Evolutionary conservation across 2,329 filamentous ascomycete genomes (phyloP).

Genomic region (Aspergillus ustus): DNA sequence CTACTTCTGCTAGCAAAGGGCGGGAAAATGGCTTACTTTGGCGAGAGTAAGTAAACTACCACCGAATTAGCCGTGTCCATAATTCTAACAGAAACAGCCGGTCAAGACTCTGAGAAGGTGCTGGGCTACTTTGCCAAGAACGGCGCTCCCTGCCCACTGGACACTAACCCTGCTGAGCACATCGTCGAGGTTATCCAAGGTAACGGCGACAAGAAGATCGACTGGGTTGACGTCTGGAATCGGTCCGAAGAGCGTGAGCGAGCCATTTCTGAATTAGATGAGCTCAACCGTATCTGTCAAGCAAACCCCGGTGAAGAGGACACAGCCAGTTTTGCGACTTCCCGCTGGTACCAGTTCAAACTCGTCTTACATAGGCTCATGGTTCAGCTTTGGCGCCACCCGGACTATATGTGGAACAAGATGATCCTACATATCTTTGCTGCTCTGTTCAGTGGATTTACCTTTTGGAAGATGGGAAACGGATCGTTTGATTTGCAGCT

Average conservation of each 20-base stretch:
- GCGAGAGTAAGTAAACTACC: conserved; percentile 47
- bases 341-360: conserved; percentile 46
- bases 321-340: conserved; percentile 43
- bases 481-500: conserved; percentile 58
- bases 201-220: conserved; percentile 25
- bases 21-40: conserved; percentile 70
- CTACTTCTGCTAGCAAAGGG: conserved; percentile 68
- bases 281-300: conserved; percentile 29
- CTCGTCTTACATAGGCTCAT: conserved; percentile 41
- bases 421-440: conserved; percentile 58
- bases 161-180: conserved; percentile 59
- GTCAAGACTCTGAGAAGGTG: conserved; percentile 47
- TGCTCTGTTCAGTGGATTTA: conserved; percentile 65
- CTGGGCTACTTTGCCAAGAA: conserved; percentile 57
- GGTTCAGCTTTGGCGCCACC: conserved; percentile 39
- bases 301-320: conserved; percentile 34
- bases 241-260: conserved; percentile 33
- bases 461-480: conserved; percentile 64
- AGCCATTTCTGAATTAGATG: conserved; percentile 32
- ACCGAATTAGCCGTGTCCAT: neutral
- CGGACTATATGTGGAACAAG: conserved; percentile 54
- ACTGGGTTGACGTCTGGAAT: conserved; percentile 42
- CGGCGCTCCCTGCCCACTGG: conserved; percentile 57
- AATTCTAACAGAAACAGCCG: conserved; percentile 26
- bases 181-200: conserved; percentile 47